These are phyloP conservation scores for Metschnikowia cubensis DNA, from an alignment of 805 yeast genomes.

Conservation along the genomic window DNA sequence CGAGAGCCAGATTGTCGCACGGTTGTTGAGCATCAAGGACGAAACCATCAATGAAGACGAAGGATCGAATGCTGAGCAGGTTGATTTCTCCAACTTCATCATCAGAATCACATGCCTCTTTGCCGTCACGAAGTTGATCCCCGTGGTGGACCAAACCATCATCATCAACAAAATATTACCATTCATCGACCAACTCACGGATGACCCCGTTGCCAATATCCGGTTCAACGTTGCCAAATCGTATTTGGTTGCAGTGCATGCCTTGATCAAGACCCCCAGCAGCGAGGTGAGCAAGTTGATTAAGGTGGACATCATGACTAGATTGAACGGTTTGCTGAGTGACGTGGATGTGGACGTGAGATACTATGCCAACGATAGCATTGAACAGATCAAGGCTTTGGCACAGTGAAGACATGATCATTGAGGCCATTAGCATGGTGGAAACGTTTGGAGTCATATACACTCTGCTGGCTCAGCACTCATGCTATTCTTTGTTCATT, in stretches of 20 bases:
- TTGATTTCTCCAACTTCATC: conserved; percentile 69
- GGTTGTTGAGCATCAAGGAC: conserved; percentile 47
- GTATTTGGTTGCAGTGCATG: conserved; percentile 56
- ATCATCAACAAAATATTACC: conserved; percentile 70
- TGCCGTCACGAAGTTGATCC: conserved; percentile 77
- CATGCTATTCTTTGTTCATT: conserved; percentile 1
- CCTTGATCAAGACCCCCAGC: conserved; percentile 32
- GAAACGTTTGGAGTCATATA: conserved; percentile 1
- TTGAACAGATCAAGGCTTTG: conserved; percentile 27
- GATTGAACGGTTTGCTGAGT: conserved; percentile 56
- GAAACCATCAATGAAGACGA: conserved; percentile 20
- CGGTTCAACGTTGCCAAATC: conserved; percentile 93
- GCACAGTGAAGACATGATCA: background rate
- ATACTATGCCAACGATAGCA: conserved; percentile 71
- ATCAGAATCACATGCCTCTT: conserved; percentile 88
- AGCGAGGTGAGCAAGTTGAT: conserved; percentile 22
- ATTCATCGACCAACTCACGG: conserved; percentile 64
- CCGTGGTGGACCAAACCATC: conserved; percentile 57
- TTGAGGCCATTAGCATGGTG: background rate
- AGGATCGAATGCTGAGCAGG: conserved; percentile 27
- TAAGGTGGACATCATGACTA: conserved; percentile 53
- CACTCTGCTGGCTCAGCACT: background rate
- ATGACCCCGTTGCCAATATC: conserved; percentile 90
- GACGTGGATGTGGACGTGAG: conserved; percentile 90
- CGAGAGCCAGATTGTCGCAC: conserved; percentile 71